These are phyloP conservation scores for Botryosphaeria dothidea DNA, from an alignment of 2,329 filamentous ascomycete genomes.

Conservation along the genomic window DNA sequence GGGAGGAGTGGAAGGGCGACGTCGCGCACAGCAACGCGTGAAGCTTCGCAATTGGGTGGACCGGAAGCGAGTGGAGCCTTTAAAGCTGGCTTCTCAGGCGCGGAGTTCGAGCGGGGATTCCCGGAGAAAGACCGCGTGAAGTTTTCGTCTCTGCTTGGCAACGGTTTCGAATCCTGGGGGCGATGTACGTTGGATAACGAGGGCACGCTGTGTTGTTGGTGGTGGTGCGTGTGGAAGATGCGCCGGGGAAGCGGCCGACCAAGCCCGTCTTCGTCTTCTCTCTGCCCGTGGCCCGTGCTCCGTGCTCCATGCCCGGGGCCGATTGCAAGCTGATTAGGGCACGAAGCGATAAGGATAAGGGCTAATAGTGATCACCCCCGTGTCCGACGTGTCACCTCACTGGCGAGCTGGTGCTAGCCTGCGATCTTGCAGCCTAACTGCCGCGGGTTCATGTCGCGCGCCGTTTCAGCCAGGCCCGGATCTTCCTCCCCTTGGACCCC, in stretches of 20 bases:
- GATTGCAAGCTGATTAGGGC: conserved; percentile 9
- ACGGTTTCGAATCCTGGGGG: no score
- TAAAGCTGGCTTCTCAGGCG: neutral
- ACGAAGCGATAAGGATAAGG: conserved; percentile 12
- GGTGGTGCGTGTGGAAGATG: conserved; percentile 18
- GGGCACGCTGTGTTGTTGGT: conserved; percentile 1
- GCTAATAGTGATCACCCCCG: neutral
- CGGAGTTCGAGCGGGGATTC: no score
- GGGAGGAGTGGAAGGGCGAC: neutral
- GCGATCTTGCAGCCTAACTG: neutral
- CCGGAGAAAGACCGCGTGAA: no score
- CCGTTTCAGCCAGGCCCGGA: neutral
- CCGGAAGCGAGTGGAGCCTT: no score
- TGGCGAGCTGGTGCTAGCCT: neutral
- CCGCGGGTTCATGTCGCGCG: neutral
- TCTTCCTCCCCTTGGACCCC: neutral
- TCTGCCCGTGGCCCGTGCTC: neutral
- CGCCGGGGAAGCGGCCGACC: conserved; percentile 15
- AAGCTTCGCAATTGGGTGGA: neutral
- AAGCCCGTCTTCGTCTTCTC: conserved; percentile 1
- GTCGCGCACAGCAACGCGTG: neutral
- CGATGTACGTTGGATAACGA: neutral
- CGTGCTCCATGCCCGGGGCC: neutral
- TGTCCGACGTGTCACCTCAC: neutral
- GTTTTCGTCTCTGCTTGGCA: no score